A percentile compares a stretch with the other conserved stretches of the same genome.
These are phyloP conservation scores for Globisporangium carolinianum DNA, from an alignment of 352 stramenopile species.

Conservation along the genomic window DNA sequence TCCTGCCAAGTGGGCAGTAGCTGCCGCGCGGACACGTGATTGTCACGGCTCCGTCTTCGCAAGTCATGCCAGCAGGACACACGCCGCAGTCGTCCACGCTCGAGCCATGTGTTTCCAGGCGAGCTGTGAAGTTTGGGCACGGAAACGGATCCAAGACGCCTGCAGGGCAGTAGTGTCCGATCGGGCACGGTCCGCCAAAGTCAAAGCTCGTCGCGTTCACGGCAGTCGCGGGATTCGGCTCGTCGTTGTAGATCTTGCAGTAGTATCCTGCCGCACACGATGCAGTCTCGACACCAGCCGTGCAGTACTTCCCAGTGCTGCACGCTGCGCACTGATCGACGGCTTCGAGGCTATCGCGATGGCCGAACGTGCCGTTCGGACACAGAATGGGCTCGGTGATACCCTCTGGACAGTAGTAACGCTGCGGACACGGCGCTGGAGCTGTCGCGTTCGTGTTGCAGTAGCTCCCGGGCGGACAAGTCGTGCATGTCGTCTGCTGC, in stretches of 20 bases:
- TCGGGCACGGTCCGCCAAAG: constrained; percentile 60
- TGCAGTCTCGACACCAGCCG: constrained; percentile 58
- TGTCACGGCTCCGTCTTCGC: constrained; percentile 57
- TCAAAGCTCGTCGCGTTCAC: constrained; percentile 14
- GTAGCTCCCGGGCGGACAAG: constrained; percentile 57
- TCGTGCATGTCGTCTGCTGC: constrained; percentile 31
- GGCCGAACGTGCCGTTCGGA: constrained; percentile 72
- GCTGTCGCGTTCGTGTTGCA: constrained; percentile 57
- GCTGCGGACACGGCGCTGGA: constrained; percentile 42
- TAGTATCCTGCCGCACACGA: constrained; percentile 81
- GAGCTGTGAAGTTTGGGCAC: constrained; percentile 51
- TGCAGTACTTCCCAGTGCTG: constrained; percentile 68
- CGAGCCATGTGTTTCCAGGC: constrained; percentile 38
- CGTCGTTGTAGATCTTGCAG: constrained; percentile 60
- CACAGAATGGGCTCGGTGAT: constrained; percentile 49
- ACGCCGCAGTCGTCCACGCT: constrained; percentile 54
- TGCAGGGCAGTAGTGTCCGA: constrained; percentile 73
- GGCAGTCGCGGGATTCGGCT: constrained; percentile 35
- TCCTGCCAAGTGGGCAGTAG: constrained; percentile 43
- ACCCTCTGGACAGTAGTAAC: constrained; percentile 65
- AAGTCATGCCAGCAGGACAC: constrained; percentile 86
- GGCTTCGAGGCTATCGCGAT: constrained; percentile 31
- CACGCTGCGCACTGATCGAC: constrained; percentile 61
- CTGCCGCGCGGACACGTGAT: constrained; percentile 54
- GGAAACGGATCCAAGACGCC: constrained; percentile 60